Evolutionary conservation across 176 grass and related monocot genomes (phyloP), one percentile per base, ranked within the genome.

Genomic region (Oryza glumipatula): DNA sequence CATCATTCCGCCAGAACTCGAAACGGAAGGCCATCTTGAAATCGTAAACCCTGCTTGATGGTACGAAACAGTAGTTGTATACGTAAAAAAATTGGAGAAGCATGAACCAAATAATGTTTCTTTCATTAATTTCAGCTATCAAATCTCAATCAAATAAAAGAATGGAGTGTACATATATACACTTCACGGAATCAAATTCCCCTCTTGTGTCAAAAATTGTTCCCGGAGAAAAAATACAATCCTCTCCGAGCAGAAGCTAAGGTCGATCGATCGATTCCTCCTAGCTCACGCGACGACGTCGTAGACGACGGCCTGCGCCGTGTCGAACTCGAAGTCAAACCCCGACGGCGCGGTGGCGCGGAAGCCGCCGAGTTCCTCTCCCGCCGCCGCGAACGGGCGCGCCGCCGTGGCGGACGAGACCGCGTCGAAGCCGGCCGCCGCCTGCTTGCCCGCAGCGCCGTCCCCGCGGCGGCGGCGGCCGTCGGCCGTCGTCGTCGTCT

Each of bases 261-360:
- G 9, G 13, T 12, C 38, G 51, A 16, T 24, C 43, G 43, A 44
- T 39, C 43, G 9, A 9, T 44, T 44, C 21, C 3, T 60, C 2
- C 3, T 49, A 49, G 3, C 47, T 83, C 81, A 83, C 1, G 83
- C n/a, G 41, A 83, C n/a, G 30, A 78, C 80, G 51, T 88, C 86
- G 43, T 78, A 83, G n/a, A 88, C 75, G 86, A 83, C 4, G 73
- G 77, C 73, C 73, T 78, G 80, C 14, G 73, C 65, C 30, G 86
- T 78, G 52, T 88, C 80, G 30, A 88, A 83, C 3, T 26, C 32
- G 30, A 88, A 83, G 6, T 26, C 32, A 1, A 61, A 68, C 7
- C 52, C 75, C 14, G 13, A 0, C 9, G 72, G 61, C 28, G 54
- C 65, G 19, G 26, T 43, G 54, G 41, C 52, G 54, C 28, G 14